Evolutionary conservation across 257 asterid species (phyloP).

Genomic region (Solanum boliviense): DNA sequence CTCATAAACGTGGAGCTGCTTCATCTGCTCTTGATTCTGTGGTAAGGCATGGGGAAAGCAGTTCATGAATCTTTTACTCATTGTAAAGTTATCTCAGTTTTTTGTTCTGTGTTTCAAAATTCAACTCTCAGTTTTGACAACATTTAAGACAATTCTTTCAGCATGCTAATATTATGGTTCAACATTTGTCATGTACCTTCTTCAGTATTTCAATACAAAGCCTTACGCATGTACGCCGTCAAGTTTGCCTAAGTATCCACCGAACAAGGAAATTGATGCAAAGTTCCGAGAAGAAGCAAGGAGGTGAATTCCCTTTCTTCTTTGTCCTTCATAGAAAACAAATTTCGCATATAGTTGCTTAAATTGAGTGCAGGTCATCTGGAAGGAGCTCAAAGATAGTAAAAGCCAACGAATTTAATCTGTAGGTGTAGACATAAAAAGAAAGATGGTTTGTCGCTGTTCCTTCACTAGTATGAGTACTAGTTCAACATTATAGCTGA

Average conservation of each 20-base stretch:
- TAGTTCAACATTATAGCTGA: not conserved
- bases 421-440: not conserved
- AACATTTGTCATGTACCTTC: constrained; percentile 4
- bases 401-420: not conserved
- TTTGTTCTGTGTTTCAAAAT: not conserved
- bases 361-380: not conserved
- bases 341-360: not conserved
- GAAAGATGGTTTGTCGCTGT: not conserved
- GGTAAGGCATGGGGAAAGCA: constrained; percentile 17
- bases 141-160: not conserved
- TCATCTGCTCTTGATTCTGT: constrained; percentile 52
- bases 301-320: constrained; percentile 26
- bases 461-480: not conserved
- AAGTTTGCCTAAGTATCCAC: constrained; percentile 73
- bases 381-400: not conserved
- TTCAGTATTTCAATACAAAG: constrained; percentile 54
- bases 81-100: not conserved
- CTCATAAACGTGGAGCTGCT: constrained; percentile 67
- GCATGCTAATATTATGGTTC: not conserved
- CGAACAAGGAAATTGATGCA: constrained; percentile 91
- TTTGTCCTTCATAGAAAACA: not conserved
- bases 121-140: not conserved
- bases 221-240: constrained; percentile 84
- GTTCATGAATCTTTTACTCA: not conserved
- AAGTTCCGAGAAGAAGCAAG: constrained; percentile 67